Base-by-base conservation (phyloP, 2,329 filamentous ascomycete species). In the Fusarium irregulare region DNA sequence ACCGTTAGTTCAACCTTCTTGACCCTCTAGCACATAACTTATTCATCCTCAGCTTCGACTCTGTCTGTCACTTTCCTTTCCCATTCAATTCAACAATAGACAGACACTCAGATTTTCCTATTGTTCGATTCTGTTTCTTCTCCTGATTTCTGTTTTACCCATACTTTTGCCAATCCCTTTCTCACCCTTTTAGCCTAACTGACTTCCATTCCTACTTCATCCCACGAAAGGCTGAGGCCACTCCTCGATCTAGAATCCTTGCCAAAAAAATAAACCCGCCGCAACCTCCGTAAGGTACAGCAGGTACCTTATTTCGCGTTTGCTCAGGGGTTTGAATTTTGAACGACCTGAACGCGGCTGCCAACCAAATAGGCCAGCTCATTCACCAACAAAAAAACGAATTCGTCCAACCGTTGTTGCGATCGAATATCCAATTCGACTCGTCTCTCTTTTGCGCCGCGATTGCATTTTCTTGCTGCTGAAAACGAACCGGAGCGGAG, bases 241-340 rank as follows among this genome's bases (percentile, higher is more conserved):
- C 71, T 72, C 73, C 70, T 71, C 73, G 73, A 75, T 73, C 71
- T 74, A 74, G 73, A 75, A 74, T 70, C 73, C 73, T 75, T 66
- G 66, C 69, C 66, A 72, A 66, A 45, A 44, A 23, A 48, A 48
- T 32, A 48, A 71, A 58, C 57, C 69, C 63, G 66, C 68, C 48
- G 44, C 48, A 66, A 68, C 65, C 70, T 53, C 34, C 34, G 34
- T n/a, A 37, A 37, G 34, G 34, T 37, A 37, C 34, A 37, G 34
- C 34, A 37, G 34, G 34, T 37, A 53, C 49, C 49, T 53, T 72
- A 71, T 71, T 70, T 75, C 68, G 72, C 75, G 74, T 77, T 75
- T 76, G 64, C 72, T 77, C 75, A 76, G 75, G 75, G 75, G 75
- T 60, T 76, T 64, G 57, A 66, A 68, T 63, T 66, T 61, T 54